Evolutionary conservation across 164 flowering plant species (phyloP).

Genomic region (Piper longum): DNA sequence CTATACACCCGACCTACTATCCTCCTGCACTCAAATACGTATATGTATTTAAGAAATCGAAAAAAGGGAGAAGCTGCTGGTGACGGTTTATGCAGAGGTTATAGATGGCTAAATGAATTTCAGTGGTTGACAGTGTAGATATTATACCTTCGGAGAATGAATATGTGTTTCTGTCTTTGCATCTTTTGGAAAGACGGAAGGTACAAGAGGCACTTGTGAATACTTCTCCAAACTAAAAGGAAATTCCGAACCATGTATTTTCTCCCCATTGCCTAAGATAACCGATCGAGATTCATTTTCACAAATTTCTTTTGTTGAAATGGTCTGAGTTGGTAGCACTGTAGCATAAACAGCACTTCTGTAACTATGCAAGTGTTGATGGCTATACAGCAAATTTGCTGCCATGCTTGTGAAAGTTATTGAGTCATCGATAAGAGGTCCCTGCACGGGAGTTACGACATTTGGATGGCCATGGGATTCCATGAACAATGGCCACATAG

Average conservation of each 20-base stretch:
- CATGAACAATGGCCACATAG: slow-evolving; percentile 4
- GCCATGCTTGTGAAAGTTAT: slow-evolving; percentile 1
- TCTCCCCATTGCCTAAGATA: neutral
- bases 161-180: slow-evolving; percentile 6
- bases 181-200: slow-evolving; percentile 6
- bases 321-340: no score
- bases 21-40: no score
- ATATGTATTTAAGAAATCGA: no score
- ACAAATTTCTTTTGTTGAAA: no score
- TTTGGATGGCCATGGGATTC: slow-evolving; percentile 2
- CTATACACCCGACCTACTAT: no score
- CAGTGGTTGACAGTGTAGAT: neutral
- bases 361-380: slow-evolving; percentile 8
- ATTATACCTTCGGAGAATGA: slow-evolving; percentile 4
- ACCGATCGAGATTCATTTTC: no score
- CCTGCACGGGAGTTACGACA: neutral
- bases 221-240: neutral
- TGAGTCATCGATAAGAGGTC: slow-evolving; percentile 8
- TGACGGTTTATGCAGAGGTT: no score
- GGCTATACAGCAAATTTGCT: slow-evolving; percentile 5
- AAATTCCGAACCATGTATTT: neutral
- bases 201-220: neutral
- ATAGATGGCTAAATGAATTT: no score
- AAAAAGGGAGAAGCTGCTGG: no score
- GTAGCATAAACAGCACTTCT: neutral